These are phyloP conservation scores for Pichia sp. DNA, from an alignment of 1,139 yeast genomes.

Conservation along the genomic window DNA sequence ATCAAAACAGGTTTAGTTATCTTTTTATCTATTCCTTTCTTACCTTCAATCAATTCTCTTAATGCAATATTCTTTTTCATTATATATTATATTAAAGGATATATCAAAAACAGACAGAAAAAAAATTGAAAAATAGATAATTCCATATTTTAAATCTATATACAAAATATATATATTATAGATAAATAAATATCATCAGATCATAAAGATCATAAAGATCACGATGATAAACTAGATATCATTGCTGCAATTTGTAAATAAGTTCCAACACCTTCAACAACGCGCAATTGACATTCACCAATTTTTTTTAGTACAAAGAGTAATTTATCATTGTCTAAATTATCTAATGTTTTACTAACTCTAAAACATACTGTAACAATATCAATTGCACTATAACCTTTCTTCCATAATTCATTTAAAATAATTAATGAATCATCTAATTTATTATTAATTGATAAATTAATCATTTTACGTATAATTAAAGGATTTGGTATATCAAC, in stretches of 20 bases:
- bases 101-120: too few species aligned
- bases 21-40: neutral
- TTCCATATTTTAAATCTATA: too few species aligned
- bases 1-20: neutral
- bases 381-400: slow-evolving; percentile 92
- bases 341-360: slow-evolving; percentile 71
- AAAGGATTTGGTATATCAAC: slow-evolving; percentile 97
- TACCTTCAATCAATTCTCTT: neutral
- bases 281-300: slow-evolving; percentile 87
- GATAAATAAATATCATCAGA: too few species aligned
- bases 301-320: slow-evolving; percentile 77
- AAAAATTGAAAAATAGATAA: too few species aligned
- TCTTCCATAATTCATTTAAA: slow-evolving; percentile 69
- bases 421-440: slow-evolving; percentile 62
- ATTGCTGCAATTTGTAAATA: slow-evolving; percentile 54
- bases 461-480: slow-evolving; percentile 69
- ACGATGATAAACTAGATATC: too few species aligned
- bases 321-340: slow-evolving; percentile 62
- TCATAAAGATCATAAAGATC: too few species aligned
- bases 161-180: too few species aligned
- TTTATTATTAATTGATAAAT: slow-evolving; percentile 37
- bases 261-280: slow-evolving; percentile 88
- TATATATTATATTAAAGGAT: too few species aligned
- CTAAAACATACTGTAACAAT: slow-evolving; percentile 77
- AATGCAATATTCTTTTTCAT: neutral